Percentiles rank a stretch among this genome's conserved stretches.
Evolutionary conservation across 305 asterid genomes (phyloP).

Genomic region (Fraxinus floribunda): DNA sequence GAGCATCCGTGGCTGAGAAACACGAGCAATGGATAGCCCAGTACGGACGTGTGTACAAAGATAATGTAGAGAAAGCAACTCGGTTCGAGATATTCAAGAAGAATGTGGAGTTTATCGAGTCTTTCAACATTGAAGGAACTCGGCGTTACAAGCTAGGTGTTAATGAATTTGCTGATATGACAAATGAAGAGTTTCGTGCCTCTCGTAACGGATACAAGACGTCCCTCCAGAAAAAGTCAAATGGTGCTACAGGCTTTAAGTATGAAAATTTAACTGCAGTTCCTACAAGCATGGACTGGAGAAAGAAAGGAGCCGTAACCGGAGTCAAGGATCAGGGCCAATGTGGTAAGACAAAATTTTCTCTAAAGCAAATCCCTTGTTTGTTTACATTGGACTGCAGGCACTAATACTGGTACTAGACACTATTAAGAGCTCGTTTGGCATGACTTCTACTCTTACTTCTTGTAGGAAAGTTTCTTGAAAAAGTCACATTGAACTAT

Average conservation of each 20-base stretch:
- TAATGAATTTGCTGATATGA: background rate
- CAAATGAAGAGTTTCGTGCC: conserved; percentile 6
- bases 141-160: conserved; percentile 1
- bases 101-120: conserved; percentile 18
- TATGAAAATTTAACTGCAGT: conserved; percentile 1
- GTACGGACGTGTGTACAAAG: conserved; percentile 3
- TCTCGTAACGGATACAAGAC: conserved; percentile 7
- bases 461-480: background rate
- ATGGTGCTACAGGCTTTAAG: background rate
- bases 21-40: conserved; percentile 11
- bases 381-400: background rate
- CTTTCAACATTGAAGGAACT: background rate
- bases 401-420: background rate
- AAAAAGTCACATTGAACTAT: background rate
- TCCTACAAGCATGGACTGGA: conserved; percentile 10
- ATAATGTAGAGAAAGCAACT: background rate
- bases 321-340: conserved; percentile 21
- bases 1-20: conserved; percentile 8
- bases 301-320: conserved; percentile 21
- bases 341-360: background rate
- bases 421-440: background rate
- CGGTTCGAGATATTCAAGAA: conserved; percentile 16
- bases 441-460: background rate
- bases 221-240: background rate
- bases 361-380: background rate